Base-by-base conservation (phyloP, 371 early-diverging fungal genomes). In the Lichtheimia corymbifera region DNA sequence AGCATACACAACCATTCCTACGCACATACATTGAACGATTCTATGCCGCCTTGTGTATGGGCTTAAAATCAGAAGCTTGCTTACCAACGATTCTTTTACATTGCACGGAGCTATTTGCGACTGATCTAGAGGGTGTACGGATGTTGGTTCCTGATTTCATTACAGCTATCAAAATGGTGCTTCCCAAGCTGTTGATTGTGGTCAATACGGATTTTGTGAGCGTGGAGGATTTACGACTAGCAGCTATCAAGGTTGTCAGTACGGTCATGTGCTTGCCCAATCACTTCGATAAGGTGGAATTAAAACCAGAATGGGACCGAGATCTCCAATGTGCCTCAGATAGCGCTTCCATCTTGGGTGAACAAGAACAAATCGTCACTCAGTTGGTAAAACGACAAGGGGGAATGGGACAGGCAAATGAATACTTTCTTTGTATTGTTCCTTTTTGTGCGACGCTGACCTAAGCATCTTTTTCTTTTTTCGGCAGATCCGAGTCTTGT, bases 61-160 rank as follows among this genome's bases (percentile, higher is more conserved):
- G 90, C 1, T 67, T 91, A 5, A 72, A 82, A 52, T 76, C 79
- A 17, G 88, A 85, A 57, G 76, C 77, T 28, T 85, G 88, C 18
- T 67, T 91, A 9, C 88, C 90, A 4, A 82, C 89, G 12, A 87
- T 91, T 28, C 59, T 92, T 11, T 58, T 86, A 22, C 85, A 87
- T 52, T 81, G 84, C 41, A 77, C 78, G 15, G 79, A 80, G 18
- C 63, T 93, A 13, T 91, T 93, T 68, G 77, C 86, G 0, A 76
- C 78, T 15, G 88, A 89, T 53, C 62, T 92, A 28, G 85, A 86
- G 25, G 92, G 92, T 12, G 77, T 89, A 0, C 81, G 90, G 13
- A 80, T 90, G 71, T 72, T 91, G 57, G 83, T 89, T 0, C 90
- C 92, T 1, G 86, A 91, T 58, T 88, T 89, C 65, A 80, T 92